phyloP scores from a whole-genome alignment of 257 asterid genomes.

The Primulina tabacum region DNA sequence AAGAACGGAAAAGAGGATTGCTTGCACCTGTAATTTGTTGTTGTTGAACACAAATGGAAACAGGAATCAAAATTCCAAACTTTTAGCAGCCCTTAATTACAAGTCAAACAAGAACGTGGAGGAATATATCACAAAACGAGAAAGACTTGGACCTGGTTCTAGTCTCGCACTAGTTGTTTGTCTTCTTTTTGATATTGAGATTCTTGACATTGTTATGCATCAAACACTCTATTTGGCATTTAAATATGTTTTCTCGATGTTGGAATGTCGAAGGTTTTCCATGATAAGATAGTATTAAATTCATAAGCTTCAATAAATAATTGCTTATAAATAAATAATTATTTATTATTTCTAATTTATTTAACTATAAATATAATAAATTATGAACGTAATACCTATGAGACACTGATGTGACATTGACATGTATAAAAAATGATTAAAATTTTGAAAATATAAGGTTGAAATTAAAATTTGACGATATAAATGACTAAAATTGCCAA shows the following conservation, averaged over 20 bases:
- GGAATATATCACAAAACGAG: slow-evolving; percentile 14
- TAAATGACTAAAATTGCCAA: too few relatives aligned
- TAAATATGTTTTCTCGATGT: not conserved
- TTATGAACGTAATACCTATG: too few relatives aligned
- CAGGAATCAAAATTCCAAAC: not conserved
- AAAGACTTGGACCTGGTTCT: slow-evolving; percentile 34
- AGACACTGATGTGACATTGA: too few relatives aligned
- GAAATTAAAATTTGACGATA: too few relatives aligned
- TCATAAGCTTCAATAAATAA: too few relatives aligned
- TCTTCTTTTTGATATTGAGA: slow-evolving; percentile 4
- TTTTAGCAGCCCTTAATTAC: not conserved
- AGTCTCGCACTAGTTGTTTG: slow-evolving; percentile 15
- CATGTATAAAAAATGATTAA: too few relatives aligned
- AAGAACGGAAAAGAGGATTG: slow-evolving; percentile 1
- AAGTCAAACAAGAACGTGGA: slow-evolving; percentile 24
- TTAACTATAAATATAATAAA: too few relatives aligned
- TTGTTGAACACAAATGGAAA: not conserved
- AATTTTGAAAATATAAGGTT: too few relatives aligned
- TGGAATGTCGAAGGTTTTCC: not conserved
- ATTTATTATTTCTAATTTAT: too few relatives aligned
- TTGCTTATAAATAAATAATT: too few relatives aligned
- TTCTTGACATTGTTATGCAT: not conserved
- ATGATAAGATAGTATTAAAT: slow-evolving; percentile 15
- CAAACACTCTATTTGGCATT: not conserved
- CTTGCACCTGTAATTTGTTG: not conserved